phyloP scores from a whole-genome alignment of 2,329 filamentous ascomycete species.

The Xenoacremonium recifei region DNA sequence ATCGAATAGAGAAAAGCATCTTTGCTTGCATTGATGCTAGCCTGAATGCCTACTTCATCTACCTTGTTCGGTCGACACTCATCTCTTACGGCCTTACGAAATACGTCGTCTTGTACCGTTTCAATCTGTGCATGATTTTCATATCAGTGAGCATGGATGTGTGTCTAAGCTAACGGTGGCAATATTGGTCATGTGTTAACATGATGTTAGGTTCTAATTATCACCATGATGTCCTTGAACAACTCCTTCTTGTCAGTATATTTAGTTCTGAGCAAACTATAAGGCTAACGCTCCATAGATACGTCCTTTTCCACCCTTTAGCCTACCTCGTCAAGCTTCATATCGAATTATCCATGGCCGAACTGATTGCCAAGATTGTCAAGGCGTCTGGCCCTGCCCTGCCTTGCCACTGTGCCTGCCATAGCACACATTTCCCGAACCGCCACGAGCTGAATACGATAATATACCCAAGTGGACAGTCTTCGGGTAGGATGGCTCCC shows the following conservation, averaged over 20 bases:
- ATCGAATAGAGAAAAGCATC: constrained; percentile 47
- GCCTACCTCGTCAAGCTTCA: constrained; percentile 27
- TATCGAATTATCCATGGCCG: constrained; percentile 25
- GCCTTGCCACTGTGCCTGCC: constrained; percentile 21
- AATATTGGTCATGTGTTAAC: no score
- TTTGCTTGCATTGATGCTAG: constrained; percentile 44
- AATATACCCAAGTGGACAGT: no score
- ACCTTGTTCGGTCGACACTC: constrained; percentile 42
- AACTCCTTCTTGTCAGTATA: constrained; percentile 21
- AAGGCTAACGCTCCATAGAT: constrained; percentile 11
- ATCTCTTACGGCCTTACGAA: constrained; percentile 48
- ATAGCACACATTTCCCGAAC: constrained; percentile 2
- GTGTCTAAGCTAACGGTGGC: constrained; percentile 5
- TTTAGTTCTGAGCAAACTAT: no score
- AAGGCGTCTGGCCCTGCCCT: constrained; percentile 17
- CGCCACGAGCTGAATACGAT: no score
- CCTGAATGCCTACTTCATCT: constrained; percentile 47
- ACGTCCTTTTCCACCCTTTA: constrained; percentile 23
- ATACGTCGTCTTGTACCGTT: constrained; percentile 43
- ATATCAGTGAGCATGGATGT: constrained; percentile 31
- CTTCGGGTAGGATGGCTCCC: no score
- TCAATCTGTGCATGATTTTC: constrained; percentile 30
- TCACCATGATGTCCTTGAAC: constrained; percentile 21
- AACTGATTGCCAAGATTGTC: constrained; percentile 26
- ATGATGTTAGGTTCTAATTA: constrained; percentile 19